A percentile compares a stretch with the other conserved stretches of the same genome.
These are phyloP conservation scores for Psilocybe sp. DNA, from an alignment of 768 basidiomycete species.

Conservation along the genomic window DNA sequence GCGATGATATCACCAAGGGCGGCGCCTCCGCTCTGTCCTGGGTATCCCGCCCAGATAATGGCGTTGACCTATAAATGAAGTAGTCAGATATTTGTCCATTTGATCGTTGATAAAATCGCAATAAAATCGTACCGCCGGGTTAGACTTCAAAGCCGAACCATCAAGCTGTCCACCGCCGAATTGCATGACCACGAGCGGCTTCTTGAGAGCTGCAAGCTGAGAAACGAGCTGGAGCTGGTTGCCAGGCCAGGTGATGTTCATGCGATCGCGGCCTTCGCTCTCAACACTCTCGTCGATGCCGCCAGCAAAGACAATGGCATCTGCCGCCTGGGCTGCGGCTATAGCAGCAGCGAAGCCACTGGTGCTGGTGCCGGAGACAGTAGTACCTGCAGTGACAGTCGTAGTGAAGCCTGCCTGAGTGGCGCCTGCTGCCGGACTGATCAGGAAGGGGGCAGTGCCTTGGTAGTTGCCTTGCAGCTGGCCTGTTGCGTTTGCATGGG, in stretches of 20 bases:
- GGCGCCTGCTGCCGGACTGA: conserved; percentile 51
- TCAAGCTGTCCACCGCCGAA: conserved; percentile 60
- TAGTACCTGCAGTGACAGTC: conserved; percentile 41
- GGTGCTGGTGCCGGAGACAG: conserved; percentile 34
- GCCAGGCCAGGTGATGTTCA: conserved; percentile 51
- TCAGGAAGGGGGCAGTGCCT: conserved; percentile 52
- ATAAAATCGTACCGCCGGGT: conserved; percentile 34
- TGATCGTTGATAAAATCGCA: neutral
- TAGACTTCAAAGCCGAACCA: conserved; percentile 41
- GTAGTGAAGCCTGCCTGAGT: conserved; percentile 43
- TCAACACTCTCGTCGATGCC: conserved; percentile 53
- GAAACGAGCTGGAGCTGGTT: conserved; percentile 49
- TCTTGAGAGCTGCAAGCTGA: conserved; percentile 42
- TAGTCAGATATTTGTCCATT: neutral
- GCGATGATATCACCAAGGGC: conserved; percentile 51
- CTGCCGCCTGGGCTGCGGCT: conserved; percentile 44
- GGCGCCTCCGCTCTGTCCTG: conserved; percentile 52
- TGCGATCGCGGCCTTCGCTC: conserved; percentile 44
- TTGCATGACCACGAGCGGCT: conserved; percentile 52
- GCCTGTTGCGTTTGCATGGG: conserved; percentile 53
- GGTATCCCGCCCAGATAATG: conserved; percentile 57
- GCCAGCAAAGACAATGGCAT: conserved; percentile 50
- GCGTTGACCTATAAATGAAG: conserved; percentile 41
- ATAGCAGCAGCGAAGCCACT: conserved; percentile 50
- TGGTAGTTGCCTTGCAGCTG: conserved; percentile 59